phyloP scores from a whole-genome alignment of 2,329 filamentous ascomycete genomes.

The Lachnellula subtilissima region DNA sequence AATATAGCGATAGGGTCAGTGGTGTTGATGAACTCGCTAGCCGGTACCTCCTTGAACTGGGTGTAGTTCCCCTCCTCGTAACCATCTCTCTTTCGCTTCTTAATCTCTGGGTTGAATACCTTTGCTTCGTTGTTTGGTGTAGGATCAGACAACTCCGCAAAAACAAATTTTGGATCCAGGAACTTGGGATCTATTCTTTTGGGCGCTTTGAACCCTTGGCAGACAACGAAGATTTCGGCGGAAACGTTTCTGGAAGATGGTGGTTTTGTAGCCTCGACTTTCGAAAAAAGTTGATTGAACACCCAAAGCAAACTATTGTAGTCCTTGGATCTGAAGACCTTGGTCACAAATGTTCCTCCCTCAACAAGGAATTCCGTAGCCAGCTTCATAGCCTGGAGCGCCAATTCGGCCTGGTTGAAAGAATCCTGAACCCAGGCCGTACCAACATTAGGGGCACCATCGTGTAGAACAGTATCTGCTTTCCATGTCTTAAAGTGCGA shows the following conservation, averaged over 20 bases:
- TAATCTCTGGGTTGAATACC: constrained; percentile 94
- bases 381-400: constrained; percentile 83
- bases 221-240: constrained; percentile 98
- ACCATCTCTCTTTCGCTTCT: constrained; percentile 96
- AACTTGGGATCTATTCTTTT: constrained; percentile 91
- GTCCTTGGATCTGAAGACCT: constrained; percentile 95
- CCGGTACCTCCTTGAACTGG: constrained; percentile 83
- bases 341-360: constrained; percentile 92
- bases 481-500: constrained; percentile 94
- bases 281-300: constrained; percentile 91
- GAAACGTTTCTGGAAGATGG: constrained; percentile 94
- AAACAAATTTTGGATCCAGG: constrained; percentile 82
- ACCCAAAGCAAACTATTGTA: constrained; percentile 97
- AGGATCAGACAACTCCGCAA: constrained; percentile 81
- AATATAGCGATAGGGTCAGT: constrained; percentile 89
- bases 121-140: constrained; percentile 95
- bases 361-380: constrained; percentile 89
- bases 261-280: constrained; percentile 96
- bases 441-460: constrained; percentile 96
- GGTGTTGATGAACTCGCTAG: constrained; percentile 91
- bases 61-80: constrained; percentile 95
- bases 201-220: constrained; percentile 89
- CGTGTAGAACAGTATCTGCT: constrained; percentile 90
- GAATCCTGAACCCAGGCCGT: constrained; percentile 98
- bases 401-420: constrained; percentile 93